phyloP scores from a whole-genome alignment of 1,139 yeast genomes.

The Suhomyces bokatorum region DNA sequence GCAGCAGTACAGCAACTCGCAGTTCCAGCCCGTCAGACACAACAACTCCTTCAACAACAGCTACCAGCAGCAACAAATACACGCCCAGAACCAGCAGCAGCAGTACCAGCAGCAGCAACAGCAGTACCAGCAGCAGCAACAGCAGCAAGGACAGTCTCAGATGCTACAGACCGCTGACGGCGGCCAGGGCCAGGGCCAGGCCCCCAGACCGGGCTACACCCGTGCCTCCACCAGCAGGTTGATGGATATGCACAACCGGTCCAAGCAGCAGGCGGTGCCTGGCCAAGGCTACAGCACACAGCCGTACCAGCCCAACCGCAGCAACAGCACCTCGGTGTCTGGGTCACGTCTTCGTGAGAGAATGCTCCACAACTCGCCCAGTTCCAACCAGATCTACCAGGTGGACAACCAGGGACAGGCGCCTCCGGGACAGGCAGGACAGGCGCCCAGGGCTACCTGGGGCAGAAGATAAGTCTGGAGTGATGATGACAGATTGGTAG shows the following conservation, averaged over 20 bases:
- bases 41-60: constrained; percentile 25
- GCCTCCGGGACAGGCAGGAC: background rate
- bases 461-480: constrained; percentile 19
- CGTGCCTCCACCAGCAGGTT: constrained; percentile 41
- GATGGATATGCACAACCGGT: constrained; percentile 45
- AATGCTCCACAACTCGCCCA: constrained; percentile 30
- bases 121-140: constrained; percentile 13
- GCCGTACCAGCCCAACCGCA: constrained; percentile 25
- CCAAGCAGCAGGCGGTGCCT: constrained; percentile 44
- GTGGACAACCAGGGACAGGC: constrained; percentile 5
- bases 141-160: constrained; percentile 9
- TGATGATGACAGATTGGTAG: no score
- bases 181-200: background rate
- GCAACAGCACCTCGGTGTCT: constrained; percentile 28
- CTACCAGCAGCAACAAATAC: constrained; percentile 20
- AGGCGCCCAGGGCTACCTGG: constrained; percentile 28
- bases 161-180: background rate
- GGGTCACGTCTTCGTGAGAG: constrained; percentile 41
- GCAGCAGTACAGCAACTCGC: constrained; percentile 10
- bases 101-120: constrained; percentile 13
- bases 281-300: constrained; percentile 35
- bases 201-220: constrained; percentile 22
- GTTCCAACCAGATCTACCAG: constrained; percentile 12
- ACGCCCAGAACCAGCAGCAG: constrained; percentile 13
- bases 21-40: constrained; percentile 29